Evolutionary conservation across 768 basidiomycete genomes (phyloP).

Genomic region (Phlebiopsis gigantea): DNA sequence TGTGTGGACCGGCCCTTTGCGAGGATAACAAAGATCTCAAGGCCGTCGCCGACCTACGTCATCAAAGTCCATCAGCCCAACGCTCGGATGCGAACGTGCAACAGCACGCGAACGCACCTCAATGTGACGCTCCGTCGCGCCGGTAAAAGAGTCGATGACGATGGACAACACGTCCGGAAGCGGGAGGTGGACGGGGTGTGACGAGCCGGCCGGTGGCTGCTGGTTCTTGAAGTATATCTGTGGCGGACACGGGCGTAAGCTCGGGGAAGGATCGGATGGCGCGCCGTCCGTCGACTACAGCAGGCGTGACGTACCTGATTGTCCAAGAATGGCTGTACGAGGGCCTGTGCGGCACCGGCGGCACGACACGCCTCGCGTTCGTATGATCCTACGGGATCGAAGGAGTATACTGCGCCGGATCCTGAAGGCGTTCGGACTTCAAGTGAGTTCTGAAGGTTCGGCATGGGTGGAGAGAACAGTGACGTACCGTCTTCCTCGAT

Average conservation of each 20-base stretch:
- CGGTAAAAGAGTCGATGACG: conserved; percentile 94
- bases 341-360: conserved; percentile 89
- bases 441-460: no score
- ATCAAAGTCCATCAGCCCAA: background rate
- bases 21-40: conserved; percentile 87
- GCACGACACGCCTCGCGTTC: conserved; percentile 96
- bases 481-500: conserved; percentile 92
- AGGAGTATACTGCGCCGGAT: conserved; percentile 97
- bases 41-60: conserved; percentile 83
- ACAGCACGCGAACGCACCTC: conserved; percentile 50
- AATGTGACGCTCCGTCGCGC: conserved; percentile 97
- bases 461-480: conserved; percentile 4
- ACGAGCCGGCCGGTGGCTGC: conserved; percentile 59
- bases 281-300: no score
- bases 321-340: conserved; percentile 97
- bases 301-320: conserved; percentile 95
- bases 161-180: conserved; percentile 75
- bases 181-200: conserved; percentile 79
- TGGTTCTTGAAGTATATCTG: conserved; percentile 99
- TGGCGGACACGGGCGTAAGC: conserved; percentile 29
- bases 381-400: conserved; percentile 97
- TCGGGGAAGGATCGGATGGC: conserved; percentile 43
- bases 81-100: background rate
- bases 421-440: conserved; percentile 45
- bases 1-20: conserved; percentile 60